Base-by-base conservation (phyloP, 495 filamentous ascomycete genomes). In the Poronia punctata region DNA sequence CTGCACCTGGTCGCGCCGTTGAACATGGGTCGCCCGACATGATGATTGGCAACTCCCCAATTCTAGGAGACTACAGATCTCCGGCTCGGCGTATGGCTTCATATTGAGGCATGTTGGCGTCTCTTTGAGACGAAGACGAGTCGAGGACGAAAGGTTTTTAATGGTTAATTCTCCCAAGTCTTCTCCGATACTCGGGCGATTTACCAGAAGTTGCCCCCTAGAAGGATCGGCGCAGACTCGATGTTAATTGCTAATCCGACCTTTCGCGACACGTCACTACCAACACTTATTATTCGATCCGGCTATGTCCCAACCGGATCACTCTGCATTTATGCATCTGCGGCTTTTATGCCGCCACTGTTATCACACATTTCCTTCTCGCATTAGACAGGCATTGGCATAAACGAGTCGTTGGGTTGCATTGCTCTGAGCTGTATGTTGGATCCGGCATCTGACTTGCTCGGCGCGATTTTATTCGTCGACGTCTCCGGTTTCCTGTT, bases 11-110 rank as follows among this genome's bases (percentile, higher is more conserved):
- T 43, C 74, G 81, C 66, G 41, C 46, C 40, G 64, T 54, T 40
- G 49, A 56, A 15, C 60, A 61, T 27, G 49, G 58, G 7, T 60
- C 60, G 16, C 57, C 76, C 3, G 48, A 60, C 24, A 65, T 64
- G 68, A 75, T 54, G 72, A 75, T 66, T 52, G 69, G 51, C 43
- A 72, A 57, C 60, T 78, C 62, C 40, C 79, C 60, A 39, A 74
- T 53, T 58, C 67, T 60, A 35, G 68, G 58, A 35, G 57, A 62
- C 27, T 67, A 72, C 36, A 75, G 81, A 35, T 65, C 68, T 19
- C 69, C 72, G 40, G 72, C 75, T 31, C 74, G 82, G 48, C 80
- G 83, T 22, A 82, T 86, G 80, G 79, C 78, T 45, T 85, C 83
- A 4, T 85, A 83, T 56, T 87, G 62, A 64, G 27, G 29, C 20